phyloP scores from a whole-genome alignment of 2,329 filamentous ascomycete species.

The Emericellopsis atlantica region DNA sequence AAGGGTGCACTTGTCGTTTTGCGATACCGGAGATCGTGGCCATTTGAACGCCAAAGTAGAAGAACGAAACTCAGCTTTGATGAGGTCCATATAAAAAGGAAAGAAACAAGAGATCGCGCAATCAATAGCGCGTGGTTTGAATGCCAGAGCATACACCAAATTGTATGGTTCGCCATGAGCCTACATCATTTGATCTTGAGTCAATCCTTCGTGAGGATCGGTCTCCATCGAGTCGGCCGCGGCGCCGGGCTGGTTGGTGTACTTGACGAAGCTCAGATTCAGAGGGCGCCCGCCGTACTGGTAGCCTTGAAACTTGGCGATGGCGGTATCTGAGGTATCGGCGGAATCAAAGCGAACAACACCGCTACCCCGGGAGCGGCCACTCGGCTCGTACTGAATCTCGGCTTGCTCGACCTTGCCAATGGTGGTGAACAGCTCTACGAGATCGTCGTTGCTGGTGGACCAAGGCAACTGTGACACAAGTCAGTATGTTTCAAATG shows the following conservation, averaged over 20 bases:
- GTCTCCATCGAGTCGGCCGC: slow-evolving; percentile 67
- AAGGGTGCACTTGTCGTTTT: too few species aligned
- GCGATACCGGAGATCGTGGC: too few species aligned
- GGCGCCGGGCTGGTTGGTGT: slow-evolving; percentile 53
- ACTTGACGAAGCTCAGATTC: slow-evolving; percentile 88
- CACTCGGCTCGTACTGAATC: slow-evolving; percentile 96
- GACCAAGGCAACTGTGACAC: slow-evolving; percentile 78
- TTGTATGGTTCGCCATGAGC: background rate
- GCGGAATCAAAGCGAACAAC: slow-evolving; percentile 86
- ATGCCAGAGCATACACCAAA: too few species aligned
- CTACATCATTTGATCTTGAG: slow-evolving; percentile 98
- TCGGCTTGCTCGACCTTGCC: slow-evolving; percentile 98
- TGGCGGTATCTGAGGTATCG: slow-evolving; percentile 83
- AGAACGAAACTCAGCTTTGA: too few species aligned
- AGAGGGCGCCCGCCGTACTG: slow-evolving; percentile 93
- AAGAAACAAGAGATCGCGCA: too few species aligned
- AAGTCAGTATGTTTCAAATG: background rate
- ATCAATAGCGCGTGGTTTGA: too few species aligned
- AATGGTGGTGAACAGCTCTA: slow-evolving; percentile 95
- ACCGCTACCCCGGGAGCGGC: slow-evolving; percentile 85
- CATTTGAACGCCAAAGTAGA: too few species aligned
- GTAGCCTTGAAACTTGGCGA: slow-evolving; percentile 95
- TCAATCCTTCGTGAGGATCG: slow-evolving; percentile 60
- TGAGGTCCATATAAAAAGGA: too few species aligned
- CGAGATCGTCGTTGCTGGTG: slow-evolving; percentile 92